Conservation (phyloP, 441 rosid genomes). For the Jatropha podagrica region DNA sequence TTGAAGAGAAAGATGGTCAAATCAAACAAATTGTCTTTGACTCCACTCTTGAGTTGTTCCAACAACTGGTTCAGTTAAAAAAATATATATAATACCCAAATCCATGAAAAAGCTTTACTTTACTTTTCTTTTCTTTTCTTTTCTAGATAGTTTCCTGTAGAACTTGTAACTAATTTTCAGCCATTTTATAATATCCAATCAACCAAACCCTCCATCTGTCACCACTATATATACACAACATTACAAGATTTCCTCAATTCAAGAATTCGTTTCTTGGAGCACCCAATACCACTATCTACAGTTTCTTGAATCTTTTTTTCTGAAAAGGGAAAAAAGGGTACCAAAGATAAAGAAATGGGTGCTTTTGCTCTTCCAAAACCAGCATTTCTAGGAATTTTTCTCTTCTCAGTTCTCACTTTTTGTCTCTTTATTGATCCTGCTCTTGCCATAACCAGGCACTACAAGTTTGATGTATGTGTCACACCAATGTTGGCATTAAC, state of each 20-base stretch:
- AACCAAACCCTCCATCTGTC: background rate
- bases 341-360: slow-evolving; percentile 35
- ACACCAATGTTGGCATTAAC: background rate
- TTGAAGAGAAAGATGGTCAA: slow-evolving; percentile 28
- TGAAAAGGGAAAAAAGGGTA: background rate
- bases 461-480: slow-evolving; percentile 42
- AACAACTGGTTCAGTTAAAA: slow-evolving; percentile 1
- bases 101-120: background rate
- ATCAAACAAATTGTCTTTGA: slow-evolving; percentile 25
- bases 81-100: background rate
- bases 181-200: background rate
- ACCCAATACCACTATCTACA: background rate
- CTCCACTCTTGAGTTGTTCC: slow-evolving; percentile 33
- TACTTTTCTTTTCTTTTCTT: background rate
- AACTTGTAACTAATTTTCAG: background rate
- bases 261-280: background rate
- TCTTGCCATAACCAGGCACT: slow-evolving; percentile 37
- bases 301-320: background rate
- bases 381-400: slow-evolving; percentile 24
- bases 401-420: slow-evolving; percentile 27
- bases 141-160: background rate
- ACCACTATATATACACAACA: slow-evolving; percentile 8
- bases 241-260: background rate
- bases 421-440: slow-evolving; percentile 25
- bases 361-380: slow-evolving; percentile 28